These are phyloP conservation scores for Pythium myriotylum DNA, from an alignment of 352 stramenopile genomes.

Conservation along the genomic window DNA sequence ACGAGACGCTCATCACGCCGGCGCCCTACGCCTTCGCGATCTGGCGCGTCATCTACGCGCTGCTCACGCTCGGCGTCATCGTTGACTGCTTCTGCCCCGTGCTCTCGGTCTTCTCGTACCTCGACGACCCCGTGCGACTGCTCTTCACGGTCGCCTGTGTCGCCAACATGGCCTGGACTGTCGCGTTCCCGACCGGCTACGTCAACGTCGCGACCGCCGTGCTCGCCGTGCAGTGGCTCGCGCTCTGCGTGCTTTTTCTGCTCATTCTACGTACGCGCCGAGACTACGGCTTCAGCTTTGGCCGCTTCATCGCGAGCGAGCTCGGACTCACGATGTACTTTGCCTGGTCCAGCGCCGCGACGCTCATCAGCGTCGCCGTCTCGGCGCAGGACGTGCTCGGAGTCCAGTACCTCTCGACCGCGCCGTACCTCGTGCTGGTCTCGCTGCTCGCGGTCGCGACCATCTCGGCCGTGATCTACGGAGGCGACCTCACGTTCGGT, in stretches of 20 bases:
- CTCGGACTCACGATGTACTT: conserved; percentile 73
- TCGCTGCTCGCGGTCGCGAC: conserved; percentile 59
- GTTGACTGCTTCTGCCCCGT: conserved; percentile 70
- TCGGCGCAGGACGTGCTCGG: conserved; percentile 47
- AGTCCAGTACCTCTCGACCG: conserved; percentile 51
- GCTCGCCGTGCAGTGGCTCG: conserved; percentile 63
- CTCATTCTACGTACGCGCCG: conserved; percentile 50
- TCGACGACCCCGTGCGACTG: conserved; percentile 44
- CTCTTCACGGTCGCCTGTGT: conserved; percentile 69
- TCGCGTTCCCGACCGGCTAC: conserved; percentile 68
- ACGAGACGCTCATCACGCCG: conserved; percentile 80
- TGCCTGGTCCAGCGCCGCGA: conserved; percentile 69
- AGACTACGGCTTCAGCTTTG: conserved; percentile 44
- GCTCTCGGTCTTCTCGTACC: conserved; percentile 53
- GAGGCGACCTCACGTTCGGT: conserved; percentile 58
- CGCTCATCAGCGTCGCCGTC: conserved; percentile 71
- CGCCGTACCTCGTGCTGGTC: conserved; percentile 59
- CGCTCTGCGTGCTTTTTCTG: conserved; percentile 60
- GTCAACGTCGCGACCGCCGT: conserved; percentile 58
- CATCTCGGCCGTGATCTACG: conserved; percentile 60
- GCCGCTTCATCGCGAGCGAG: conserved; percentile 59
- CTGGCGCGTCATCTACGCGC: conserved; percentile 59
- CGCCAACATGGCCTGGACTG: conserved; percentile 74
- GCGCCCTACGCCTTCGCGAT: conserved; percentile 77
- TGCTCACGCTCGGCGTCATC: conserved; percentile 62